phyloP scores from a whole-genome alignment of 306 rosid species.

The Malus asiatica region DNA sequence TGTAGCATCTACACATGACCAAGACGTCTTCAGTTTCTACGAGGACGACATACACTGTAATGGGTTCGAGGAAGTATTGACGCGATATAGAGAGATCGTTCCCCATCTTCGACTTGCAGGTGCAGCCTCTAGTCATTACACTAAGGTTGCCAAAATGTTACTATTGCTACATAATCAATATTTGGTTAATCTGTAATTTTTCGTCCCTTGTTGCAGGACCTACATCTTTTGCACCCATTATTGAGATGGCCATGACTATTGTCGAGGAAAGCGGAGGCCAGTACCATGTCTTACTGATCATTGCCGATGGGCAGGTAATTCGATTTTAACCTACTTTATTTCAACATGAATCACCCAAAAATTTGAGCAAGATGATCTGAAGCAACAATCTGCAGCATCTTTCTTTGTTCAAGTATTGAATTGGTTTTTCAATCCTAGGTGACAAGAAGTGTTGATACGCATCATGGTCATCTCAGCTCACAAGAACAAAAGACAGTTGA shows the following conservation, averaged over 20 bases:
- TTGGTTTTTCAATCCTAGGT: slow-evolving; percentile 32
- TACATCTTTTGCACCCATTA: slow-evolving; percentile 84
- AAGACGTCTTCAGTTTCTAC: slow-evolving; percentile 68
- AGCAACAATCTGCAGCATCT: not conserved
- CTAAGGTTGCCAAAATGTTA: not conserved
- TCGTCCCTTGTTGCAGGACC: slow-evolving; percentile 49
- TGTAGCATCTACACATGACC: slow-evolving; percentile 77
- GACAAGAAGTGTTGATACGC: slow-evolving; percentile 72
- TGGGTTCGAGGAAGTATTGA: slow-evolving; percentile 78
- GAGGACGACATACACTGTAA: slow-evolving; percentile 47
- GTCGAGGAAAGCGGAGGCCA: slow-evolving; percentile 89
- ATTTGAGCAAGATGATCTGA: not conserved
- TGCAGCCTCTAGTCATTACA: slow-evolving; percentile 6
- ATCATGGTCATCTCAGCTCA: slow-evolving; percentile 53
- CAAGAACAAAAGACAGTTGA: slow-evolving; percentile 74
- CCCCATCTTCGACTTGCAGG: slow-evolving; percentile 77
- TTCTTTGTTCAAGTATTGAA: not conserved
- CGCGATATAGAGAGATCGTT: slow-evolving; percentile 58
- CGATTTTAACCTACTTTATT: not conserved
- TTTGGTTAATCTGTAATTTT: not conserved
- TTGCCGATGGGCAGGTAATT: slow-evolving; percentile 95
- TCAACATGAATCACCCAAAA: not conserved
- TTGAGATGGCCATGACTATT: slow-evolving; percentile 83
- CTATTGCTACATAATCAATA: not conserved
- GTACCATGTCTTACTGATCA: slow-evolving; percentile 82